These are phyloP conservation scores for Hypericum perforatum DNA, from an alignment of 345 rosid species.

Conservation along the genomic window DNA sequence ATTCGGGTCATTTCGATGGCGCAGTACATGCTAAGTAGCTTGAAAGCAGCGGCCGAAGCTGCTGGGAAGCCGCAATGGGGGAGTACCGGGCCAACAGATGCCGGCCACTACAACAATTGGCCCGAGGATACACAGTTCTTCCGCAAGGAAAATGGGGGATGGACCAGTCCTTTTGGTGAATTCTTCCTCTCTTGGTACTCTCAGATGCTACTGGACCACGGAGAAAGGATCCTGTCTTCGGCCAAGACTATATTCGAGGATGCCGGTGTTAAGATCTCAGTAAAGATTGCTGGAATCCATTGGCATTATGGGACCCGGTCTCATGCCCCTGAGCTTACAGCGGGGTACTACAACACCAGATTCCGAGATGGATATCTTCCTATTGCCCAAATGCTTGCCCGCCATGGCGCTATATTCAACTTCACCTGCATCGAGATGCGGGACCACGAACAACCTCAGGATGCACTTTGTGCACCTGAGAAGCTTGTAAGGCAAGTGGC, in stretches of 20 bases:
- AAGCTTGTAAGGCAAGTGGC: conserved; percentile 88
- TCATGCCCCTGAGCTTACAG: conserved; percentile 97
- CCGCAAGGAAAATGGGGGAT: conserved; percentile 73
- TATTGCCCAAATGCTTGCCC: conserved; percentile 80
- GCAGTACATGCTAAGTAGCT: conserved; percentile 76
- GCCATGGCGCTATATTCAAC: conserved; percentile 79
- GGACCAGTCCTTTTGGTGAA: conserved; percentile 70
- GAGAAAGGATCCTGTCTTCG: conserved; percentile 62
- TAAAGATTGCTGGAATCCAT: conserved; percentile 88
- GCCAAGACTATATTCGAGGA: conserved; percentile 45
- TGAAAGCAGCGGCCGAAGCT: conserved; percentile 84
- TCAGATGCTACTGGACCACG: conserved; percentile 72
- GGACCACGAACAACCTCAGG: conserved; percentile 94
- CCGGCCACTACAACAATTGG: conserved; percentile 91
- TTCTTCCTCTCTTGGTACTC: conserved; percentile 95
- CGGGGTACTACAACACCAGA: conserved; percentile 93
- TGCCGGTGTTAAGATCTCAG: conserved; percentile 58
- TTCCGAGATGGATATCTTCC: conserved; percentile 84
- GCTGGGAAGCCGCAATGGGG: conserved; percentile 95
- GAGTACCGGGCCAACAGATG: conserved; percentile 87
- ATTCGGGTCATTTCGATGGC: conserved; percentile 6
- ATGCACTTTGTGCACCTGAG: conserved; percentile 89
- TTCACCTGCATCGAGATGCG: conserved; percentile 97
- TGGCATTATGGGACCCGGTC: conserved; percentile 96
- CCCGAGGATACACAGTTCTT: conserved; percentile 90